These are phyloP conservation scores for Saksenaea vasiformis DNA, from an alignment of 371 early-diverging fungal species.

Conservation along the genomic window DNA sequence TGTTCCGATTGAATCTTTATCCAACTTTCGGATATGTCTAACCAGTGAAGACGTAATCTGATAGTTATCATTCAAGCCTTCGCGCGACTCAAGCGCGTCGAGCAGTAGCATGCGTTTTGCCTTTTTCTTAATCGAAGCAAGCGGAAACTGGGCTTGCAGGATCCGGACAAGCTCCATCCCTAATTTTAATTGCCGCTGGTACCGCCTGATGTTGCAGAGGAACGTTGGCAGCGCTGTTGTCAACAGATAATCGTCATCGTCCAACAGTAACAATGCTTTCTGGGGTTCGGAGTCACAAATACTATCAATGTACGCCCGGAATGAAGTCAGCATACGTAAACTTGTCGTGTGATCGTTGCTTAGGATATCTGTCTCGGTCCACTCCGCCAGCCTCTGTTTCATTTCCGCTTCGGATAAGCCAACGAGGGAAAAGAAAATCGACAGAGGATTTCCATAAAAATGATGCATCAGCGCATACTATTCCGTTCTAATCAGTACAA, in stretches of 20 bases:
- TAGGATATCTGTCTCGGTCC: constrained; percentile 28
- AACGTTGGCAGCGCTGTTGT: constrained; percentile 40
- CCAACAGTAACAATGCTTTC: constrained; percentile 51
- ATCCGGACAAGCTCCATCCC: constrained; percentile 53
- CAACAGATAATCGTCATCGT: constrained; percentile 56
- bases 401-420: constrained; percentile 26
- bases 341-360: constrained; percentile 55
- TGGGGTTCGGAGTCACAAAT: constrained; percentile 43
- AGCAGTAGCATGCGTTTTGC: constrained; percentile 56
- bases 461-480: constrained; percentile 88
- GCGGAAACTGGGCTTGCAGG: constrained; percentile 52
- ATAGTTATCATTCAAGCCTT: constrained; percentile 22
- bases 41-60: constrained; percentile 22
- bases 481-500: not conserved
- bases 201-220: constrained; percentile 40
- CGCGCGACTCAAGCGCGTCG: constrained; percentile 46
- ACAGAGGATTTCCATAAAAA: constrained; percentile 85
- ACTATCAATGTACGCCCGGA: constrained; percentile 56
- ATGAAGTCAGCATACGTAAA: constrained; percentile 79
- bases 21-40: constrained; percentile 32
- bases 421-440: constrained; percentile 57
- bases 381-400: constrained; percentile 32
- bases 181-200: constrained; percentile 54
- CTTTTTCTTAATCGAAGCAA: constrained; percentile 42
- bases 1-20: constrained; percentile 11